These are phyloP conservation scores for Phytopythium helicoides DNA, from an alignment of 352 stramenopile species.

Conservation along the genomic window DNA sequence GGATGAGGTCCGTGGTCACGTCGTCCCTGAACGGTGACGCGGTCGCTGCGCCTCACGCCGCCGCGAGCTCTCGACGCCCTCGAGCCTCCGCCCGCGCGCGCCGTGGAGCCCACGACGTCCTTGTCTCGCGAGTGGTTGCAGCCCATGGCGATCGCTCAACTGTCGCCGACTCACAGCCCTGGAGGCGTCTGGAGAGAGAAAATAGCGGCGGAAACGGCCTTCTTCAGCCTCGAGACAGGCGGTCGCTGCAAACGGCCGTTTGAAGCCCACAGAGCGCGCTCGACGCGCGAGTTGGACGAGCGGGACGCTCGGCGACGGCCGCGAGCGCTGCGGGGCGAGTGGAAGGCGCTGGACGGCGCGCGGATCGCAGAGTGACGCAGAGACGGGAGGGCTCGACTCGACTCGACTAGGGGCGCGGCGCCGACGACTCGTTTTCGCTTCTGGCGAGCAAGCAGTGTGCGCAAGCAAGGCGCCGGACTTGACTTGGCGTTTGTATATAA, in stretches of 20 bases:
- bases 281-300: too few species aligned
- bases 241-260: too few species aligned
- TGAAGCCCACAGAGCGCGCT: too few species aligned
- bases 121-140: constrained; percentile 53
- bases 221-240: neutral
- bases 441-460: neutral
- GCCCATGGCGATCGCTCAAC: constrained; percentile 35
- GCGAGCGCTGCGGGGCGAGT: too few species aligned
- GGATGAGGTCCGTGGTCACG: constrained; percentile 69
- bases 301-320: too few species aligned
- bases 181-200: too few species aligned
- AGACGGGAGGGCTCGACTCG: too few species aligned
- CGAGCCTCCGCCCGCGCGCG: neutral
- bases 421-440: neutral
- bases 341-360: too few species aligned
- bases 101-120: constrained; percentile 40
- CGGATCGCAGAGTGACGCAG: too few species aligned
- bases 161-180: neutral
- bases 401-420: too few species aligned
- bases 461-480: neutral
- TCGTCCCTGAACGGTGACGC: constrained; percentile 57
- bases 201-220: too few species aligned
- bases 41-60: constrained; percentile 19
- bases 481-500: constrained; percentile 19
- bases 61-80: neutral